Percentiles rank a stretch among this genome's conserved stretches.
phyloP scores from a whole-genome alignment of 192 early-diverging fungal species.

The Phycomyces nitens region DNA sequence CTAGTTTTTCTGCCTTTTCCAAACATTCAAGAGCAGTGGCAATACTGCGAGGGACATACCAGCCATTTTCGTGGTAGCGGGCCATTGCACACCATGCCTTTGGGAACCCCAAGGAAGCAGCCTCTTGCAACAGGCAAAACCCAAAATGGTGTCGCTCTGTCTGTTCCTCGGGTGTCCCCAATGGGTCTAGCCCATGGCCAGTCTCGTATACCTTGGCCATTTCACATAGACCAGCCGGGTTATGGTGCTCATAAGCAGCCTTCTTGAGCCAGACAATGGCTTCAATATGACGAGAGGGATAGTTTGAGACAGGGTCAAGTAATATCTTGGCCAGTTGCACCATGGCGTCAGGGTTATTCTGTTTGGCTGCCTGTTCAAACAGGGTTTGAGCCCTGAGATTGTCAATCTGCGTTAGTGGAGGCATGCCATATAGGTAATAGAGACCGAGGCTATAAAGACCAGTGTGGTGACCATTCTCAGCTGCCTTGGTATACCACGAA shows the following conservation, averaged over 20 bases:
- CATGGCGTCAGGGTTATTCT: constrained; percentile 21
- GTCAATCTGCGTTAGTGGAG: constrained; percentile 17
- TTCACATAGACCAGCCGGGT: constrained; percentile 22
- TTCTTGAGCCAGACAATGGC: constrained; percentile 25
- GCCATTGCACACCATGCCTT: constrained; percentile 29
- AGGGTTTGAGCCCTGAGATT: constrained; percentile 24
- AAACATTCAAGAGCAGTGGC: constrained; percentile 25
- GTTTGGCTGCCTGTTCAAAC: constrained; percentile 24
- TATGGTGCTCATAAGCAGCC: constrained; percentile 31
- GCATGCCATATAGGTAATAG: constrained; percentile 31
- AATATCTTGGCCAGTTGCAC: constrained; percentile 13
- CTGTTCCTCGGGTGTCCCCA: constrained; percentile 1
- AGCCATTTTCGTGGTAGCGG: constrained; percentile 36
- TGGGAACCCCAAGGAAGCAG: constrained; percentile 26
- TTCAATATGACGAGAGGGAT: neutral
- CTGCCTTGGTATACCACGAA: constrained; percentile 36
- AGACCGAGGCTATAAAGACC: constrained; percentile 37
- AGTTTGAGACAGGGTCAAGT: neutral
- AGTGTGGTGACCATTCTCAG: constrained; percentile 16
- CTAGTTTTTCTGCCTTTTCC: constrained; percentile 26
- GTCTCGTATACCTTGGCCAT: constrained; percentile 33
- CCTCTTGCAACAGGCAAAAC: constrained; percentile 30
- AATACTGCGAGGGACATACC: constrained; percentile 27
- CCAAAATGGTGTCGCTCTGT: constrained; percentile 1
- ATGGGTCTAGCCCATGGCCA: constrained; percentile 17